Percentiles rank a stretch among this genome's conserved stretches.
phyloP scores from a whole-genome alignment of 306 rosid species.

The Abrus precatorius region DNA sequence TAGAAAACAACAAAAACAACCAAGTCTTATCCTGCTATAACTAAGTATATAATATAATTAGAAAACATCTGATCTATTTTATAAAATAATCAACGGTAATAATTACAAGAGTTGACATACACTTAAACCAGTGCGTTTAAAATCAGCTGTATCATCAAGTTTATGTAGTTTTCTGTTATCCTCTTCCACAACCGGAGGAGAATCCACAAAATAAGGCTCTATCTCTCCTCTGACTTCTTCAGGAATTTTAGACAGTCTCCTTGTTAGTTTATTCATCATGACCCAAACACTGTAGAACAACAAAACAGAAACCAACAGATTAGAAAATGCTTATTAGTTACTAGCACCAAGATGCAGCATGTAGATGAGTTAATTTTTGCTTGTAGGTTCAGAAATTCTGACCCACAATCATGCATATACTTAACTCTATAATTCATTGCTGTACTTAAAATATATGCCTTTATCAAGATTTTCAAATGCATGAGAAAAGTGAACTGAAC shows the following conservation, averaged over 20 bases:
- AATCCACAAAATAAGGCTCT: constrained; percentile 68
- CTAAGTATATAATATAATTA: constrained; percentile 2
- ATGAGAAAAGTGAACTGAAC: constrained; percentile 26
- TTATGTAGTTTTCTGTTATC: constrained; percentile 79
- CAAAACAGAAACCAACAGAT: constrained; percentile 44
- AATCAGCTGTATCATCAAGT: constrained; percentile 78
- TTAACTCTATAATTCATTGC: not conserved
- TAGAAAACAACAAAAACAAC: no score
- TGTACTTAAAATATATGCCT: not conserved
- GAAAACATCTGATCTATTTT: constrained; percentile 12
- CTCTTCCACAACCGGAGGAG: constrained; percentile 79
- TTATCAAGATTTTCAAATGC: constrained; percentile 14
- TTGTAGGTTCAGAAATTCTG: constrained; percentile 11
- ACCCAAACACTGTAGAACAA: constrained; percentile 84
- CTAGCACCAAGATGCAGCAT: constrained; percentile 25
- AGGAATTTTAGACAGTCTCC: constrained; percentile 91
- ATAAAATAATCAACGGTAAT: constrained; percentile 9
- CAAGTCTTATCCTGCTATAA: no score
- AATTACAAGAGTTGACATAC: constrained; percentile 56
- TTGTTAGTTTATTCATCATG: constrained; percentile 95
- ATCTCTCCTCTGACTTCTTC: constrained; percentile 89
- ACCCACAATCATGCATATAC: not conserved
- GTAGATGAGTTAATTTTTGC: not conserved
- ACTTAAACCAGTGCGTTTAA: constrained; percentile 70
- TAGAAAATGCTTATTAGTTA: constrained; percentile 33